These are phyloP conservation scores for Allium sativum DNA, from an alignment of 106 monocot genomes.

Conservation along the genomic window DNA sequence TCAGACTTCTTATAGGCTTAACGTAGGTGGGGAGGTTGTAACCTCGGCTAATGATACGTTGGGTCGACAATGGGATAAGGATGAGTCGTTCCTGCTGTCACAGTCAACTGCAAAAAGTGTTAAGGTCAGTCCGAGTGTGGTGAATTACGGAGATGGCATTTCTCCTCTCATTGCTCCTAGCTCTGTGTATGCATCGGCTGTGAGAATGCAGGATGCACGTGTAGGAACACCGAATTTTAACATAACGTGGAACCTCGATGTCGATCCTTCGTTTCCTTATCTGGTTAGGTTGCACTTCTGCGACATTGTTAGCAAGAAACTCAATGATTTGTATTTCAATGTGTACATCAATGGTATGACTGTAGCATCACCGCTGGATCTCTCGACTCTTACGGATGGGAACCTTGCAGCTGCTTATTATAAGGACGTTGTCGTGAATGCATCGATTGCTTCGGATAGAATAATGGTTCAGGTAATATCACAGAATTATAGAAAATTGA, in stretches of 20 bases:
- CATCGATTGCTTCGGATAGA: slow-evolving; percentile 20
- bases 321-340: slow-evolving; percentile 48
- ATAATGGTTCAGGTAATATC: slow-evolving; percentile 25
- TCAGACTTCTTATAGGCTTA: slow-evolving; percentile 55
- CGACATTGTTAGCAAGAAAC: slow-evolving; percentile 44
- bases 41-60: slow-evolving; percentile 64
- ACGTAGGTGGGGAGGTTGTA: slow-evolving; percentile 60
- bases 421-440: slow-evolving; percentile 33
- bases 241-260: slow-evolving; percentile 37
- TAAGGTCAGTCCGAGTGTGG: slow-evolving; percentile 1
- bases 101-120: slow-evolving; percentile 24
- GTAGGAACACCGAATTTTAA: slow-evolving; percentile 35
- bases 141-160: slow-evolving; percentile 3
- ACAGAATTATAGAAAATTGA: background rate
- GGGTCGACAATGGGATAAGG: slow-evolving; percentile 37
- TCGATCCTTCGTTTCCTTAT: slow-evolving; percentile 36
- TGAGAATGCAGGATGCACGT: slow-evolving; percentile 28
- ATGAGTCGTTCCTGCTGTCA: slow-evolving; percentile 17
- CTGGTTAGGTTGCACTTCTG: slow-evolving; percentile 38
- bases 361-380: slow-evolving; percentile 34
- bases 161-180: slow-evolving; percentile 22
- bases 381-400: slow-evolving; percentile 31
- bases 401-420: slow-evolving; percentile 32
- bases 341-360: slow-evolving; percentile 32
- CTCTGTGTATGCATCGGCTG: slow-evolving; percentile 34